Conservation (phyloP, 73 alveolate genomes). For the Tetrahymena borealis region DNA sequence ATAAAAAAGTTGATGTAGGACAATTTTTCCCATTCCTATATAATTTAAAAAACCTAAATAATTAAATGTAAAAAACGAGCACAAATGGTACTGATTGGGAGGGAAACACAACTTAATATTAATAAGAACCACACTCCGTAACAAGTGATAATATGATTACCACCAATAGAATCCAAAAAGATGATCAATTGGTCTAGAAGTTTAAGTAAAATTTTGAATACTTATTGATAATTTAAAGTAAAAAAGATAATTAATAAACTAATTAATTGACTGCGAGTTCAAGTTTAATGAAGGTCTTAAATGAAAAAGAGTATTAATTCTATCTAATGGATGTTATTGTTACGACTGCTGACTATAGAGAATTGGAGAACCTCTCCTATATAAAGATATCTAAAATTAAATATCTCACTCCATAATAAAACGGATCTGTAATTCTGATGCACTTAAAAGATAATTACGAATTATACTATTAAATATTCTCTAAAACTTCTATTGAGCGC, state of each 20-base stretch:
- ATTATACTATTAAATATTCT: not conserved
- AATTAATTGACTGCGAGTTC: no score
- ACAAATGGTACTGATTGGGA: not conserved
- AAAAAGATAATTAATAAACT: not conserved
- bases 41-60: not conserved
- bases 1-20: not conserved
- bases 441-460: not conserved
- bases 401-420: not conserved
- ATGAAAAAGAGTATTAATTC: not conserved
- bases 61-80: not conserved
- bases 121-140: not conserved
- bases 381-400: not conserved
- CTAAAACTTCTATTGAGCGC: not conserved
- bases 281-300: not conserved
- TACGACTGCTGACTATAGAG: not conserved
- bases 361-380: not conserved
- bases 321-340: not conserved
- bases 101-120: not conserved
- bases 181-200: not conserved
- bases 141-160: not conserved
- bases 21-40: not conserved
- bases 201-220: not conserved
- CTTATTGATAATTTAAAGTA: not conserved
- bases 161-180: not conserved
- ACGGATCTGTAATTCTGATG: not conserved